A percentile compares a stretch with the other conserved stretches of the same genome.
These are phyloP conservation scores for Candida odintsovae DNA, from an alignment of 805 yeast genomes.

Conservation along the genomic window DNA sequence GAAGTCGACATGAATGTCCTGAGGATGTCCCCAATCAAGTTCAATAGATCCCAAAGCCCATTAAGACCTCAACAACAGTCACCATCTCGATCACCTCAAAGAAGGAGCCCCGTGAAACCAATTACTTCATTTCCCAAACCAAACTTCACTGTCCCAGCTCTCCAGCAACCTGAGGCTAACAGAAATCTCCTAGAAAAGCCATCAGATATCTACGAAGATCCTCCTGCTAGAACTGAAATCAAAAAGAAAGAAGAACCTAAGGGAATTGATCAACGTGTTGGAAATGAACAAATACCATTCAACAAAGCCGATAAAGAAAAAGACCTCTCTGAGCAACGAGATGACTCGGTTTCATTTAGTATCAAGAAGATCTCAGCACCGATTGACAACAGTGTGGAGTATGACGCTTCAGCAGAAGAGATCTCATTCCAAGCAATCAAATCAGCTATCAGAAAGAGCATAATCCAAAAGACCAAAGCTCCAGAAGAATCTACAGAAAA, in stretches of 20 bases:
- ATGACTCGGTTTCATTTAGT: not conserved
- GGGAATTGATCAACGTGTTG: not conserved
- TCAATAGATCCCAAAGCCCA: conserved; percentile 8
- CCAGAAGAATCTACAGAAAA: conserved; percentile 8
- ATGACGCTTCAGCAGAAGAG: conserved; percentile 26
- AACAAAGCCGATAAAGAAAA: not conserved
- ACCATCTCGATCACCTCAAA: conserved; percentile 1
- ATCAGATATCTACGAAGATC: not conserved
- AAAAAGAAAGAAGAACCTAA: not conserved
- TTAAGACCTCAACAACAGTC: conserved; percentile 1
- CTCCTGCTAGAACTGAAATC: not conserved
- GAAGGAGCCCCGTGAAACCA: not conserved
- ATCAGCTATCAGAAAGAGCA: conserved; percentile 39
- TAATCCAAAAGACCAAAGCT: conserved; percentile 28
- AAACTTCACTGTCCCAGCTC: not conserved
- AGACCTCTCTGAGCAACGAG: not conserved
- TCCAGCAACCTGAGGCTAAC: not conserved
- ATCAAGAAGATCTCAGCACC: not conserved
- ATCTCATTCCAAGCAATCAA: conserved; percentile 42
- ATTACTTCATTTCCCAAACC: not conserved
- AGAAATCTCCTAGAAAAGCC: not conserved
- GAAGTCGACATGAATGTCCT: conserved; percentile 13
- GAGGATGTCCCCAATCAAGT: conserved; percentile 19
- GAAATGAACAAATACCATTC: not conserved
- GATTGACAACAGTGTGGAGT: conserved; percentile 6